Evolutionary conservation across 2,329 filamentous ascomycete species (phyloP).

Genomic region (Curvularia hawaiiensis): DNA sequence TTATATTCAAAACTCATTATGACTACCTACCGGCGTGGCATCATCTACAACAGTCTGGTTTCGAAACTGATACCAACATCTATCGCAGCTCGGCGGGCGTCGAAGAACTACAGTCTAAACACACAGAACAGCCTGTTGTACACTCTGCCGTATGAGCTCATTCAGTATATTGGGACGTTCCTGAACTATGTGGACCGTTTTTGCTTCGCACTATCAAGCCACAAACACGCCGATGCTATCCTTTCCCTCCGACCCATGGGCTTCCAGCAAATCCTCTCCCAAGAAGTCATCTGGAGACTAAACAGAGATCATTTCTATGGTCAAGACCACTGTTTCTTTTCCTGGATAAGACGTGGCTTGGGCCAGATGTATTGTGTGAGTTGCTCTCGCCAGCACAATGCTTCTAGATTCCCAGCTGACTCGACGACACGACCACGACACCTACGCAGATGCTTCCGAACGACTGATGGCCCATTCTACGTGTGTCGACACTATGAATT

Average conservation of each 20-base stretch:
- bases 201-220: slow-evolving; percentile 4
- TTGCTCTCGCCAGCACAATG: neutral
- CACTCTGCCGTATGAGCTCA: slow-evolving; percentile 1
- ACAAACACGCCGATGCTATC: slow-evolving; percentile 1
- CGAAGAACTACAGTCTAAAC: neutral
- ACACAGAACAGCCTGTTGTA: neutral
- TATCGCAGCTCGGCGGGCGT: neutral
- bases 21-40: neutral
- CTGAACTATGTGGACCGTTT: neutral
- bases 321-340: too few species aligned
- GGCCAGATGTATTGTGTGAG: slow-evolving; percentile 1
- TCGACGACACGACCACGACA: neutral
- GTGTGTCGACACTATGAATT: neutral
- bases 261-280: neutral
- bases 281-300: neutral
- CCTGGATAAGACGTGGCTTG: neutral
- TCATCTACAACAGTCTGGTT: neutral
- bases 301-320: slow-evolving; percentile 2
- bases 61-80: neutral
- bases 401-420: neutral
- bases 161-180: neutral
- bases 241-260: too few species aligned
- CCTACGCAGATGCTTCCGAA: neutral
- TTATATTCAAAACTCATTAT: neutral
- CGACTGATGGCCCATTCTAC: neutral